These are phyloP conservation scores for Microbotryum intermedium DNA, from an alignment of 1,284 basidiomycete genomes.

Conservation along the genomic window DNA sequence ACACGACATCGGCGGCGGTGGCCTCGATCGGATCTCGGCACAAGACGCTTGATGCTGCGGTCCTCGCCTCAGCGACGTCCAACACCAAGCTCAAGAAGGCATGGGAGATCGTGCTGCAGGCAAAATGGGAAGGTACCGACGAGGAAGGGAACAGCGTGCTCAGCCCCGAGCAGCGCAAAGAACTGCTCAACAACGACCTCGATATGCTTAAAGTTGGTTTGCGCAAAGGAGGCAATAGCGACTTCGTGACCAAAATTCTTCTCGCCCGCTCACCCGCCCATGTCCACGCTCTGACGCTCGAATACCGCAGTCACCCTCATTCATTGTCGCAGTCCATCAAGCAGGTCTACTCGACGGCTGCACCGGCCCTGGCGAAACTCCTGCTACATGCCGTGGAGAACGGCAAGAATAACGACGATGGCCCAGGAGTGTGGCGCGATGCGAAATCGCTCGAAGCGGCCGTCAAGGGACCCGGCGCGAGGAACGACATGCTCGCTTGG, in stretches of 20 bases:
- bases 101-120: conserved; percentile 22
- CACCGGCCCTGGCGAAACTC: conserved; percentile 1
- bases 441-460: conserved; percentile 14
- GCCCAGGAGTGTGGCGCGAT: conserved; percentile 15
- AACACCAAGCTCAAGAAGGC: conserved; percentile 20
- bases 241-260: conserved; percentile 23
- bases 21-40: background rate
- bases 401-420: conserved; percentile 14
- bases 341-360: conserved; percentile 9
- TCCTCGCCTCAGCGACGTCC: conserved; percentile 10
- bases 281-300: conserved; percentile 9
- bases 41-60: conserved; percentile 23
- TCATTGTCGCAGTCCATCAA: conserved; percentile 21
- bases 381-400: conserved; percentile 18
- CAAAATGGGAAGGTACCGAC: conserved; percentile 17
- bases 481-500: conserved; percentile 16
- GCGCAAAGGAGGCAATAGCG: conserved; percentile 19
- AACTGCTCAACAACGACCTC: conserved; percentile 17
- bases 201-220: conserved; percentile 26
- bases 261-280: conserved; percentile 24
- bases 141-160: background rate
- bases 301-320: conserved; percentile 11
- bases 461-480: conserved; percentile 1
- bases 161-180: background rate
- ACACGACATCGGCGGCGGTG: background rate